Percentiles rank a stretch among this genome's conserved stretches.
phyloP scores from a whole-genome alignment of 2,329 filamentous ascomycete species.

The Alternaria burnsii region DNA sequence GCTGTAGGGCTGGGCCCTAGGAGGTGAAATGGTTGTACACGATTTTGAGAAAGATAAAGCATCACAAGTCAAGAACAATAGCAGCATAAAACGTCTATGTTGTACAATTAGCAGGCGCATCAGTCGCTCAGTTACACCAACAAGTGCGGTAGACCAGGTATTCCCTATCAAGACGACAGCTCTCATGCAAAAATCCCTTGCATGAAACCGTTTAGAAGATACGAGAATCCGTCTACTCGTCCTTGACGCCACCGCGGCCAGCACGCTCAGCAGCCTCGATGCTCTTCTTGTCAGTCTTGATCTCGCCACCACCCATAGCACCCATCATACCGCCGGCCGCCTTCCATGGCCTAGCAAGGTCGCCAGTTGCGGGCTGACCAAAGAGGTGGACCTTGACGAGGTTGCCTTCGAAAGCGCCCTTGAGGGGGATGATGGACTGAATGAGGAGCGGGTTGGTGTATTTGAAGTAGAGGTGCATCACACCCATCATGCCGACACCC shows the following conservation, averaged over 20 bases:
- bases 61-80: background rate
- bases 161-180: background rate
- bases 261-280: conserved; percentile 62
- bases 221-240: conserved; percentile 53
- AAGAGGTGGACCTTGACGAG: conserved; percentile 94
- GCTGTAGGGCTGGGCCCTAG: background rate
- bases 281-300: conserved; percentile 81
- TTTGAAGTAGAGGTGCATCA: conserved; percentile 99
- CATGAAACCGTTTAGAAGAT: background rate
- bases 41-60: background rate
- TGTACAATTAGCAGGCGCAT: conserved; percentile 12
- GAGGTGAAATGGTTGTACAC: background rate
- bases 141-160: background rate
- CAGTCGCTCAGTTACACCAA: background rate
- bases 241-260: conserved; percentile 61
- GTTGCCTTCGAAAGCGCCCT: conserved; percentile 94
- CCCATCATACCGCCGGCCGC: conserved; percentile 81
- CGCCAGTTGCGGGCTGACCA: conserved; percentile 84
- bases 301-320: conserved; percentile 73
- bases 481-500: conserved; percentile 96
- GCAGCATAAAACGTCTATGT: conserved; percentile 2
- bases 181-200: background rate
- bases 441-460: conserved; percentile 99
- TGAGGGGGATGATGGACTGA: conserved; percentile 97
- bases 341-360: conserved; percentile 98